phyloP scores from a whole-genome alignment of 768 basidiomycete species.

The Collybia sp. region DNA sequence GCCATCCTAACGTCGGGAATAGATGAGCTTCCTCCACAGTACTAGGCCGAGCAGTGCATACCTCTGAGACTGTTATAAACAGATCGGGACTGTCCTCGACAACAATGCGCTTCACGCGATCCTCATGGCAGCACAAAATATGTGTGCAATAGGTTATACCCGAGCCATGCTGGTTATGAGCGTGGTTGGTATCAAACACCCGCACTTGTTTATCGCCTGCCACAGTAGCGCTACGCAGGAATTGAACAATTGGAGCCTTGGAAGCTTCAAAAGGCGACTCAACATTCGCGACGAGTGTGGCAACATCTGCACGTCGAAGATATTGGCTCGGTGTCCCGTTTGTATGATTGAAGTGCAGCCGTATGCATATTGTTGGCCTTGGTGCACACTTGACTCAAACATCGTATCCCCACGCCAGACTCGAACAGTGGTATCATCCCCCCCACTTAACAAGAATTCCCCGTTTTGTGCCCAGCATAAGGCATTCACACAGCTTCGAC shows the following conservation, averaged over 20 bases:
- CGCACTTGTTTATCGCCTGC: conserved; percentile 74
- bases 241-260: conserved; percentile 6
- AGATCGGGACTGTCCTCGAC: conserved; percentile 75
- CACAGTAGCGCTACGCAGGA: conserved; percentile 52
- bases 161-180: conserved; percentile 18
- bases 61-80: conserved; percentile 81
- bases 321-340: conserved; percentile 80
- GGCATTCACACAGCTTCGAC: conserved; percentile 68
- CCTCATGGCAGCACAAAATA: conserved; percentile 63
- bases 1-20: conserved; percentile 54
- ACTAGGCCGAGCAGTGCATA: conserved; percentile 19
- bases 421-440: conserved; percentile 75
- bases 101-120: conserved; percentile 73
- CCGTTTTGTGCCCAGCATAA: conserved; percentile 70
- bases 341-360: conserved; percentile 60
- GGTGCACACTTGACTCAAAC: conserved; percentile 14
- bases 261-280: conserved; percentile 18
- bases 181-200: conserved; percentile 65
- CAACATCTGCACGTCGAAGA: conserved; percentile 81
- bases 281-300: conserved; percentile 78
- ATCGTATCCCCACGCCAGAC: conserved; percentile 68
- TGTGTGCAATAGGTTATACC: conserved; percentile 43
- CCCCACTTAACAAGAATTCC: conserved; percentile 60
- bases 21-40: conserved; percentile 1
- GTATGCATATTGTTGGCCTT: conserved; percentile 53